Evolutionary conservation across 495 filamentous ascomycete genomes (phyloP).

Genomic region (Staphylotrichum longicolle): DNA sequence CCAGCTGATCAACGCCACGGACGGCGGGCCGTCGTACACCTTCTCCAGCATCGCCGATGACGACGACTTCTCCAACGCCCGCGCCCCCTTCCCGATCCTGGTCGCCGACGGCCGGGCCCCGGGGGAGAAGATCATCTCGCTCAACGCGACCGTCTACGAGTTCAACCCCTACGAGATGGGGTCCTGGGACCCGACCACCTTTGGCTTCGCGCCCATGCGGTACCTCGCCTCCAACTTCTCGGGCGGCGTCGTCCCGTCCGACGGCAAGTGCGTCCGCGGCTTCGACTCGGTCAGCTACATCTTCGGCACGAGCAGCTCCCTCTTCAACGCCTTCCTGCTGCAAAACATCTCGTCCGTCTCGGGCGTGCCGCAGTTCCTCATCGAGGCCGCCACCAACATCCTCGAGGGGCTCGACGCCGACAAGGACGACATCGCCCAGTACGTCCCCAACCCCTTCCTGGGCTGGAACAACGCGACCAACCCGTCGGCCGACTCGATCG

Average conservation of each 20-base stretch:
- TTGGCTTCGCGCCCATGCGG: conserved; percentile 69
- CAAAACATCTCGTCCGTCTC: conserved; percentile 49
- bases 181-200: conserved; percentile 76
- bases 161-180: conserved; percentile 90
- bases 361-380: conserved; percentile 51
- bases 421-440: conserved; percentile 78
- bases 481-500: conserved; percentile 49
- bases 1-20: conserved; percentile 74
- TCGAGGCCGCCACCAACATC: conserved; percentile 53
- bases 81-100: conserved; percentile 78
- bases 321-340: conserved; percentile 79
- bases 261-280: conserved; percentile 66
- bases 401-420: conserved; percentile 53
- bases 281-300: conserved; percentile 85
- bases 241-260: conserved; percentile 56
- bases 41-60: conserved; percentile 81
- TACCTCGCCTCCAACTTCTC: conserved; percentile 82
- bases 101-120: conserved; percentile 74
- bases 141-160: conserved; percentile 80
- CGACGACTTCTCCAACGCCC: conserved; percentile 63
- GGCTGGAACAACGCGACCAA: conserved; percentile 64
- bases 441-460: conserved; percentile 82
- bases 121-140: conserved; percentile 59
- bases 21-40: conserved; percentile 78
- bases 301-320: conserved; percentile 85